A percentile compares a stretch with the other conserved stretches of the same genome.
Conservation (phyloP, 1,284 basidiomycete species). For the Laetiporus sulphureus region DNA sequence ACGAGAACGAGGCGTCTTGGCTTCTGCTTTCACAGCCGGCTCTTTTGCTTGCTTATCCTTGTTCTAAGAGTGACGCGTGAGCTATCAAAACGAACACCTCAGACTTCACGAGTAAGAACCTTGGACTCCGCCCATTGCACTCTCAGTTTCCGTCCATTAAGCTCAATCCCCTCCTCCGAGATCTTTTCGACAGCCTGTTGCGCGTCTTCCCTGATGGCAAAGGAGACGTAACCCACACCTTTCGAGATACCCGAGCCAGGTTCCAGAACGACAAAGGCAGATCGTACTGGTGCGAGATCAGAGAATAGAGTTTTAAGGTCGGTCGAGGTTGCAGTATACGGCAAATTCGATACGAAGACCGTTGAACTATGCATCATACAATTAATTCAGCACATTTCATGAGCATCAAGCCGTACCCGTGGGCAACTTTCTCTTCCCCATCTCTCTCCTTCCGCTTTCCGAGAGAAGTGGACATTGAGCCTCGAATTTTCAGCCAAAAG, state of each 20-base stretch:
- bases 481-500: no score
- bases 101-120: constrained; percentile 30
- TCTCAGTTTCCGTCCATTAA: constrained; percentile 65
- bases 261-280: constrained; percentile 90
- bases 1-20: constrained; percentile 26
- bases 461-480: background rate
- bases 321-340: constrained; percentile 84
- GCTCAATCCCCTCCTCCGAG: constrained; percentile 43
- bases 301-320: constrained; percentile 93
- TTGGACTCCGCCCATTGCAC: constrained; percentile 79
- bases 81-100: background rate
- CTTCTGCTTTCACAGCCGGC: constrained; percentile 19
- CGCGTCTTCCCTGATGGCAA: constrained; percentile 87
- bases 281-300: constrained; percentile 89
- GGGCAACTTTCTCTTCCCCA: background rate
- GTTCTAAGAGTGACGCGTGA: constrained; percentile 11
- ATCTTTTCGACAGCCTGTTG: constrained; percentile 64
- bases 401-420: background rate
- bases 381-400: background rate
- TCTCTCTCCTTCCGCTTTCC: background rate
- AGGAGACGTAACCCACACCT: constrained; percentile 97
- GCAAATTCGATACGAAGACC: constrained; percentile 79
- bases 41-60: constrained; percentile 21
- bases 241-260: constrained; percentile 80
- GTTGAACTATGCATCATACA: constrained; percentile 43